A percentile compares a stretch with the other conserved stretches of the same genome.
These are phyloP conservation scores for Scleroderma citrinum DNA, from an alignment of 768 basidiomycete species.

Conservation along the genomic window DNA sequence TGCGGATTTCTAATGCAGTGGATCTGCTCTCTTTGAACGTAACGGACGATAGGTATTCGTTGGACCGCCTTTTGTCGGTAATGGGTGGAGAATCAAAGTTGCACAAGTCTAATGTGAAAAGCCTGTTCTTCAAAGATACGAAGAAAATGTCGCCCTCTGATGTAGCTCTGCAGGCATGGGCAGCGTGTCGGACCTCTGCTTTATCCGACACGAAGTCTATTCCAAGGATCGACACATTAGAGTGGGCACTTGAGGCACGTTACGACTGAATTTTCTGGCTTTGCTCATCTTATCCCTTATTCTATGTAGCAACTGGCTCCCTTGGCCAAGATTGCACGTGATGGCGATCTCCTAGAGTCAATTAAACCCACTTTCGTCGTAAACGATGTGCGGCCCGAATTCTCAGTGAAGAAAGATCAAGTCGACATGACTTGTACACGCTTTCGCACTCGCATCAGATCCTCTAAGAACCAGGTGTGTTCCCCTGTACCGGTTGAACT, in stretches of 20 bases:
- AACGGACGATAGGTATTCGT: slow-evolving; percentile 24
- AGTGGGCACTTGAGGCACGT: slow-evolving; percentile 27
- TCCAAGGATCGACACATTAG: slow-evolving; percentile 18
- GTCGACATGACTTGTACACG: slow-evolving; percentile 35
- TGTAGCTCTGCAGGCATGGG: slow-evolving; percentile 43
- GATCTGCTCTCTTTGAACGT: slow-evolving; percentile 35
- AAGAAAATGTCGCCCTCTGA: slow-evolving; percentile 6
- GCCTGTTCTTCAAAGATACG: slow-evolving; percentile 29
- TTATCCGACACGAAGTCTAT: slow-evolving; percentile 15
- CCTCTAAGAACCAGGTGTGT: slow-evolving; percentile 35
- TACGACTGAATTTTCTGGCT: too few relatives aligned
- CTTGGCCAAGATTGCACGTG: slow-evolving; percentile 41
- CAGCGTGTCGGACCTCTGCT: slow-evolving; percentile 32
- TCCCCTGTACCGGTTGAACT: background rate
- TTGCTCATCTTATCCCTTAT: slow-evolving; percentile 1
- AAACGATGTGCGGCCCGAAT: slow-evolving; percentile 35
- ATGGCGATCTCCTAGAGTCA: slow-evolving; percentile 41
- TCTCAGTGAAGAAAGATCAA: slow-evolving; percentile 21
- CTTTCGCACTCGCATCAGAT: slow-evolving; percentile 39
- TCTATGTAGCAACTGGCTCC: slow-evolving; percentile 35
- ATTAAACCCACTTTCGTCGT: slow-evolving; percentile 39
- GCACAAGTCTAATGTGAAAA: slow-evolving; percentile 18
- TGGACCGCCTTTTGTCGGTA: slow-evolving; percentile 27
- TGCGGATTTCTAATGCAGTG: slow-evolving; percentile 31
- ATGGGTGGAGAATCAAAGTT: slow-evolving; percentile 34